Conservation (phyloP, 169 alveolate species). For the Plasmodium gallinaceum region DNA sequence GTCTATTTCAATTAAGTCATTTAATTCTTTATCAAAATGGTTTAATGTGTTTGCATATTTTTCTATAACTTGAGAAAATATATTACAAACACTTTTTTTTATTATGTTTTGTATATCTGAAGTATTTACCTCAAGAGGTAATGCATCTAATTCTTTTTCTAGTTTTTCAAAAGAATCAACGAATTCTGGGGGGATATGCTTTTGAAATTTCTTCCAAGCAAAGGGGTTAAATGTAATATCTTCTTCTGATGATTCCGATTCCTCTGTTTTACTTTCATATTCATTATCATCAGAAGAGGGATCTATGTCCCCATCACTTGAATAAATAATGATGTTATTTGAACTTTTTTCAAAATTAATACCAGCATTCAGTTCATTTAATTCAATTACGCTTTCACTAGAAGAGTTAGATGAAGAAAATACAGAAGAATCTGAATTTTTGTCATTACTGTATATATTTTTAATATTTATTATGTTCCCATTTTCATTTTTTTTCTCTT, state of each 20-base stretch:
- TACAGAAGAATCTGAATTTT: not conserved
- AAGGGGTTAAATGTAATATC: conserved; percentile 67
- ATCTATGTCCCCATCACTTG: conserved; percentile 65
- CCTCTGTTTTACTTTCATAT: conserved; percentile 13
- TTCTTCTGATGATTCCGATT: conserved; percentile 31
- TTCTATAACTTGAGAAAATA: conserved; percentile 27
- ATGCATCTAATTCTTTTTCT: conserved; percentile 66
- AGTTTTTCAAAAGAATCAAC: conserved; percentile 29
- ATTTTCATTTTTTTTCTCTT: not conserved
- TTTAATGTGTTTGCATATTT: conserved; percentile 36
- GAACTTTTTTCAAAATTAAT: conserved; percentile 11
- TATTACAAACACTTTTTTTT: conserved; percentile 38
- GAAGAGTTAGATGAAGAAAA: conserved; percentile 1
- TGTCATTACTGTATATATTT: not conserved
- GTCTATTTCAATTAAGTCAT: conserved; percentile 57
- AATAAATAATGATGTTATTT: conserved; percentile 33
- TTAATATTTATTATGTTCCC: not conserved
- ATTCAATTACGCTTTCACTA: conserved; percentile 21
- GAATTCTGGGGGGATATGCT: conserved; percentile 61
- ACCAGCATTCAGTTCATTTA: not conserved
- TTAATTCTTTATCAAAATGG: conserved; percentile 35
- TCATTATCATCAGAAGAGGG: conserved; percentile 25
- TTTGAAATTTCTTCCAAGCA: conserved; percentile 74
- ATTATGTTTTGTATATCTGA: conserved; percentile 53
- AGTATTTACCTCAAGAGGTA: conserved; percentile 59